Evolutionary conservation across 1,139 yeast species (phyloP).

Genomic region (Wickerhamomyces sp.): DNA sequence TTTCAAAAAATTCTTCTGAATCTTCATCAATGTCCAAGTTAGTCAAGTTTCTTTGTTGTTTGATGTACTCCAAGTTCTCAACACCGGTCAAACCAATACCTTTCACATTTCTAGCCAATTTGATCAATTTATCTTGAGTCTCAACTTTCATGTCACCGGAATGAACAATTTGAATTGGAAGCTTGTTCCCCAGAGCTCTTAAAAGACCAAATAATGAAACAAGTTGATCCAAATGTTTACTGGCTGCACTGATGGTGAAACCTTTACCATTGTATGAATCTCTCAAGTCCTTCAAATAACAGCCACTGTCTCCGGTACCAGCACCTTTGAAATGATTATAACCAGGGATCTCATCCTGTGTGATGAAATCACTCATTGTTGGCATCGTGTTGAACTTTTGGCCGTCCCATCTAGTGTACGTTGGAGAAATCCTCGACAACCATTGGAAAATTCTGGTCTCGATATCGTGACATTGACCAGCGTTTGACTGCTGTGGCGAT

Average conservation of each 20-base stretch:
- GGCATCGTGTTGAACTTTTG: slow-evolving; percentile 14
- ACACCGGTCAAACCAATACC: too few species aligned
- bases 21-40: not conserved
- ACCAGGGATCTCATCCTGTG: slow-evolving; percentile 1
- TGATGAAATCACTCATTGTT: slow-evolving; percentile 11
- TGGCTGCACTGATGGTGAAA: slow-evolving; percentile 48
- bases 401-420: slow-evolving; percentile 37
- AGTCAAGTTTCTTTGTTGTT: slow-evolving; percentile 13
- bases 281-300: slow-evolving; percentile 29
- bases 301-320: slow-evolving; percentile 3
- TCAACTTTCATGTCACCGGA: slow-evolving; percentile 30
- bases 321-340: not conserved
- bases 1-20: slow-evolving; percentile 10
- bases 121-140: slow-evolving; percentile 22
- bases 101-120: slow-evolving; percentile 7
- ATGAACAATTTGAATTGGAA: slow-evolving; percentile 55
- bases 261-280: slow-evolving; percentile 34
- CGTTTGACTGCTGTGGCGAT: not conserved
- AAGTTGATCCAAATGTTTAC: slow-evolving; percentile 39
- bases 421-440: slow-evolving; percentile 32
- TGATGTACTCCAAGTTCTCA: not conserved
- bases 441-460: slow-evolving; percentile 37
- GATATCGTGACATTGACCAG: slow-evolving; percentile 26
- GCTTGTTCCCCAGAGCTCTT: slow-evolving; percentile 39
- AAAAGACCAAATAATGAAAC: slow-evolving; percentile 40